A percentile compares a stretch with the other conserved stretches of the same genome.
Conservation (phyloP, 148 eudicot genomes). For the Camellia granthamiana region DNA sequence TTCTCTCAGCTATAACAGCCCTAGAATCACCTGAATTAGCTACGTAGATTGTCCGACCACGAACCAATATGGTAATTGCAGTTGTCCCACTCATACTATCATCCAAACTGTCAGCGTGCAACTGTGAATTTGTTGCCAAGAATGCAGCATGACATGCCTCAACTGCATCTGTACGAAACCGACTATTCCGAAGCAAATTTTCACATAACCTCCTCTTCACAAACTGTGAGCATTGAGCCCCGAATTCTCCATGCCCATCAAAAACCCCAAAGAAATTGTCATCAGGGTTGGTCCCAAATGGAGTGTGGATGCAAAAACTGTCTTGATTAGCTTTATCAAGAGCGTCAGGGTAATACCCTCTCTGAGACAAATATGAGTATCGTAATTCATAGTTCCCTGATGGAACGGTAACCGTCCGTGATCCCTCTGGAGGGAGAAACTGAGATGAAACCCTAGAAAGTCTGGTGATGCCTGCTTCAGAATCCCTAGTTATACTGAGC, state of each 20-base stretch:
- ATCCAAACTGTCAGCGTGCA: slow-evolving; percentile 80
- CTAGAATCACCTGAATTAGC: slow-evolving; percentile 96
- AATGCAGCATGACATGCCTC: slow-evolving; percentile 89
- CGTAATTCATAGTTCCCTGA: slow-evolving; percentile 62
- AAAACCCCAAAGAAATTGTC: slow-evolving; percentile 94
- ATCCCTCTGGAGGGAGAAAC: slow-evolving; percentile 87
- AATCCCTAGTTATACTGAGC: slow-evolving; percentile 50
- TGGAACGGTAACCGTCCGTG: slow-evolving; percentile 64
- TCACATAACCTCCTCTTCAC: slow-evolving; percentile 84
- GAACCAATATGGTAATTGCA: slow-evolving; percentile 78
- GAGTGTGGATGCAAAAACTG: slow-evolving; percentile 93
- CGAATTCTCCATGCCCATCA: slow-evolving; percentile 96
- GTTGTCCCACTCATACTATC: slow-evolving; percentile 99
- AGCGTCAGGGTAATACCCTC: slow-evolving; percentile 98
- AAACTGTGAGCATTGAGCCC: slow-evolving; percentile 93
- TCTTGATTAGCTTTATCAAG: slow-evolving; percentile 99
- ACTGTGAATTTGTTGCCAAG: slow-evolving; percentile 73
- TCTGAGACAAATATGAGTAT: slow-evolving; percentile 80
- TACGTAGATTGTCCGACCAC: slow-evolving; percentile 75
- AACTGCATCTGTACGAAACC: slow-evolving; percentile 60
- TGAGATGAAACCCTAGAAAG: slow-evolving; percentile 85
- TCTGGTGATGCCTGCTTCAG: slow-evolving; percentile 80
- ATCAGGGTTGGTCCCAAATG: slow-evolving; percentile 77
- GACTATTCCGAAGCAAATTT: slow-evolving; percentile 73
- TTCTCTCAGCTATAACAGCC: slow-evolving; percentile 86